A percentile compares a stretch with the other conserved stretches of the same genome.
These are phyloP conservation scores for Backusella macrospora DNA, from an alignment of 192 early-diverging fungal genomes.

Conservation along the genomic window DNA sequence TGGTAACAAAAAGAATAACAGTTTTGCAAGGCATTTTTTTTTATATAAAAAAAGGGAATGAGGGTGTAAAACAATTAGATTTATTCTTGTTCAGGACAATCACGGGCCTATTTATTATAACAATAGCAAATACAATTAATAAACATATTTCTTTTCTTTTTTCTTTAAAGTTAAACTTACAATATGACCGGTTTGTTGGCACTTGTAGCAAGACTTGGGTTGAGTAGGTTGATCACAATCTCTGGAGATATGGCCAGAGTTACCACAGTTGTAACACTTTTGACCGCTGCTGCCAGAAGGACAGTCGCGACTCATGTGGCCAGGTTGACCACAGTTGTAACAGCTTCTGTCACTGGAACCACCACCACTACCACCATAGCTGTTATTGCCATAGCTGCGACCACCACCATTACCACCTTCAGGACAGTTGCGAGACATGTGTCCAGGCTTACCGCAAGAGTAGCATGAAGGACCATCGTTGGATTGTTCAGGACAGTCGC, in stretches of 20 bases:
- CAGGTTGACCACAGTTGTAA: constrained; percentile 39
- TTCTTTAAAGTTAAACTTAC: constrained; percentile 21
- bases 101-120: constrained; percentile 13
- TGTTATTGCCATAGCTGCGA: constrained; percentile 8
- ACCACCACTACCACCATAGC: constrained; percentile 32
- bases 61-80: background rate
- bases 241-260: constrained; percentile 39
- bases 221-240: constrained; percentile 37
- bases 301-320: constrained; percentile 44
- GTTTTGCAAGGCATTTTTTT: constrained; percentile 14
- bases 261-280: constrained; percentile 49
- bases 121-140: too few species aligned
- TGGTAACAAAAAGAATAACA: constrained; percentile 4
- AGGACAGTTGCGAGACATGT: constrained; percentile 58
- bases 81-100: constrained; percentile 18
- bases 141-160: too few species aligned
- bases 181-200: constrained; percentile 51
- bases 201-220: constrained; percentile 54
- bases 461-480: constrained; percentile 52
- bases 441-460: constrained; percentile 50
- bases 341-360: constrained; percentile 28
- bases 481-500: constrained; percentile 51
- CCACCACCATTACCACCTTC: constrained; percentile 38
- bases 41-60: constrained; percentile 12
- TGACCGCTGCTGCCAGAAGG: constrained; percentile 24